A percentile compares a stretch with the other conserved stretches of the same genome.
These are phyloP conservation scores for Ricinus communis DNA, from an alignment of 345 rosid genomes.

Conservation along the genomic window DNA sequence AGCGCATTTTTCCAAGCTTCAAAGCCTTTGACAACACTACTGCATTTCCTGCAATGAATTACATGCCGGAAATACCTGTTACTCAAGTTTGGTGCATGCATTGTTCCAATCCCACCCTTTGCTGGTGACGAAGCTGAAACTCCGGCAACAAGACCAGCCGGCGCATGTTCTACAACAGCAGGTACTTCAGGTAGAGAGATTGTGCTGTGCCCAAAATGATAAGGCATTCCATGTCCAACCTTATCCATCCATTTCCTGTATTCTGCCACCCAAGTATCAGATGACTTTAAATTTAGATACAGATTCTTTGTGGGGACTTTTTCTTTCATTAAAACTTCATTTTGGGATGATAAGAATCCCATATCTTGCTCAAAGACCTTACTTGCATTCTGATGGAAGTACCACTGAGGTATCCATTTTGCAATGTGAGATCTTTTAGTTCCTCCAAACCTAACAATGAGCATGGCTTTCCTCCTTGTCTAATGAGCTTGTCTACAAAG, in stretches of 20 bases:
- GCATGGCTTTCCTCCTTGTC: no score
- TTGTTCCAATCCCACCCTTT: conserved; percentile 68
- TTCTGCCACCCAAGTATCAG: conserved; percentile 87
- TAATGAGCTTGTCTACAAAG: no score
- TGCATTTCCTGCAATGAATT: conserved; percentile 84
- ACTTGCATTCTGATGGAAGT: conserved; percentile 77
- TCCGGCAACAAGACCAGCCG: conserved; percentile 78
- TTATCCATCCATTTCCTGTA: conserved; percentile 98
- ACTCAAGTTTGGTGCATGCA: conserved; percentile 81
- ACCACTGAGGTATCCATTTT: conserved; percentile 72
- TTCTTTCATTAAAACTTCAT: conserved; percentile 74
- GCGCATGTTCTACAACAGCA: conserved; percentile 89
- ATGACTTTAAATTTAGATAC: conserved; percentile 72
- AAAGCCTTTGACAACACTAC: conserved; percentile 54
- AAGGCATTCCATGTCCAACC: conserved; percentile 99
- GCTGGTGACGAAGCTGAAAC: conserved; percentile 71
- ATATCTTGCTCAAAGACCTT: conserved; percentile 94
- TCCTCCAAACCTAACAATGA: conserved; percentile 78
- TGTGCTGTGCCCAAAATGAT: conserved; percentile 76
- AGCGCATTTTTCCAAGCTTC: conserved; percentile 59
- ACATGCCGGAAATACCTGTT: conserved; percentile 85
- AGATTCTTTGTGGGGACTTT: conserved; percentile 79
- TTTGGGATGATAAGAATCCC: conserved; percentile 92
- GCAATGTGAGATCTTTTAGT: conserved; percentile 56
- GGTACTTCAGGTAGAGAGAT: conserved; percentile 63